These are phyloP conservation scores for Colletotrichum karsti DNA, from an alignment of 2,329 filamentous ascomycete genomes.

Conservation along the genomic window DNA sequence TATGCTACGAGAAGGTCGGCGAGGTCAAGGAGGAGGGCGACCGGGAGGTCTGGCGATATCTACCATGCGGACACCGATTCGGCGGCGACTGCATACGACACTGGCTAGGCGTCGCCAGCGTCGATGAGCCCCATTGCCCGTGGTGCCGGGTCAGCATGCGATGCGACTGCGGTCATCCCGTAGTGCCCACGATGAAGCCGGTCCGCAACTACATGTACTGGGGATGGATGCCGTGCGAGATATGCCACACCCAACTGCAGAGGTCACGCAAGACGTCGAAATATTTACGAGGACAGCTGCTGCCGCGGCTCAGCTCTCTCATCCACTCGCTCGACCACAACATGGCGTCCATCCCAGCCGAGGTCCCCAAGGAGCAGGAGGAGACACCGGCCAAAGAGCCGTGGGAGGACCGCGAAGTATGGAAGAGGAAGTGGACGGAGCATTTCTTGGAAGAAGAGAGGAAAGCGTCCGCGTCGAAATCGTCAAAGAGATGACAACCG, in stretches of 20 bases:
- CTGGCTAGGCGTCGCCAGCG: constrained; percentile 48
- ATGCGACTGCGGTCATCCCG: constrained; percentile 42
- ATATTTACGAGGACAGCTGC: constrained; percentile 18
- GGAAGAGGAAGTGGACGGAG: constrained; percentile 27
- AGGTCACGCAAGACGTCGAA: constrained; percentile 19
- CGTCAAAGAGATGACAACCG: constrained; percentile 9
- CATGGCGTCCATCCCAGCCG: constrained; percentile 25
- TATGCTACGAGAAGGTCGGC: constrained; percentile 53
- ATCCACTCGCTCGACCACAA: constrained; percentile 28
- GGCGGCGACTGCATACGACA: constrained; percentile 52
- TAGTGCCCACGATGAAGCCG: constrained; percentile 35
- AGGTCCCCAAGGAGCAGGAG: constrained; percentile 26
- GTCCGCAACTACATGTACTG: constrained; percentile 23
- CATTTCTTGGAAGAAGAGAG: constrained; percentile 21
- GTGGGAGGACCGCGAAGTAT: constrained; percentile 27
- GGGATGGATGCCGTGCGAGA: constrained; percentile 27
- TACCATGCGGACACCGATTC: constrained; percentile 54
- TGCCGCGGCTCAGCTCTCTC: constrained; percentile 26
- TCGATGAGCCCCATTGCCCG: constrained; percentile 46
- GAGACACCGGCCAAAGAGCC: constrained; percentile 22
- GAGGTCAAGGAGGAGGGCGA: constrained; percentile 44
- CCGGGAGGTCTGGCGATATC: constrained; percentile 47
- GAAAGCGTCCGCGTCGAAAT: constrained; percentile 16
- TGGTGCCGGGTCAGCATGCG: constrained; percentile 45
- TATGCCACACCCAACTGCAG: constrained; percentile 24